Base-by-base conservation (phyloP, 1,139 yeast species). In the Lodderomyces oxycetoniae region DNA sequence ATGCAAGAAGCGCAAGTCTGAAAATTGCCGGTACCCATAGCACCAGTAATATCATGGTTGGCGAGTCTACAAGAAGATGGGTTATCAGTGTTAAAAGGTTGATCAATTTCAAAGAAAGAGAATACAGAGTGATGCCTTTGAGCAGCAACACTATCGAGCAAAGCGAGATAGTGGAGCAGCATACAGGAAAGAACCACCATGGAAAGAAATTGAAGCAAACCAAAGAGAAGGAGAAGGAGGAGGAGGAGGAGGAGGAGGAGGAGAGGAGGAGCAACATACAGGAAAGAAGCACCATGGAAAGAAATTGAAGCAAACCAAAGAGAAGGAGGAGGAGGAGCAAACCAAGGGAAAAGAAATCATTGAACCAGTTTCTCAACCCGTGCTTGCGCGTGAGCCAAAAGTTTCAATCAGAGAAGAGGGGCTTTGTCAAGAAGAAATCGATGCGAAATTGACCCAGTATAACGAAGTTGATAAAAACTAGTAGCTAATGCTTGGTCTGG, bases 1-100 rank as follows among this genome's bases (percentile, higher is more conserved):
- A 87, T 53, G 82, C 78, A 26, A 62, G 93, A 40, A 73, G 79
- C 43, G 77, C 83, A 13, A 53, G 55, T 16, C 57, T 51, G 53
- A 64, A 59, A 38, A 65, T 65, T 27, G 53, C 66, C 2, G 67
- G 70, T 16, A 52, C 51, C 33, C 44, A 49, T 32, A 73, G 75
- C 47, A 61, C 64, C 26, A 81, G 95, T 11, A 84, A 84, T 52
- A 81, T 87, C 16, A 80, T 86, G 88, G 74, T 77, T 36, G 85
- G 82, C 51, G 95, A 85, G 37, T 61, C 61, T 28, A 83, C 94
- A 1, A 57, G 95, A 40, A 63, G 75, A 34, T 87, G 95, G 95
- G 74, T 86, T 28, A 74, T 85, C 8, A 78, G 79, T 2, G 57
- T 85, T 9, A 87, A 87, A 55, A 60, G 95, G 37, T 51, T 86